These are phyloP conservation scores for Condylostoma magnum DNA, from an alignment of 169 alveolate genomes.

Conservation along the genomic window DNA sequence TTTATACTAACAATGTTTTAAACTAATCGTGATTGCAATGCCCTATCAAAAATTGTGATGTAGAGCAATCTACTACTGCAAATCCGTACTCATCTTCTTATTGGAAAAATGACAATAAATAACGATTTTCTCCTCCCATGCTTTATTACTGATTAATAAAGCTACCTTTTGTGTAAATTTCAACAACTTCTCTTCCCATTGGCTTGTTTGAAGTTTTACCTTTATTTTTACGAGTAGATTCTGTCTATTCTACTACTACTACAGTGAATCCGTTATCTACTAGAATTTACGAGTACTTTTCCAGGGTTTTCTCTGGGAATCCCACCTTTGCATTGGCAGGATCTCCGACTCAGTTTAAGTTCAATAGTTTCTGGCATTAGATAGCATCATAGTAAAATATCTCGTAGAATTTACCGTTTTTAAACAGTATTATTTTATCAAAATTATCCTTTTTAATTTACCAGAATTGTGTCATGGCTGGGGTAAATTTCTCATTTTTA, in stretches of 20 bases:
- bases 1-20: conserved; percentile 66
- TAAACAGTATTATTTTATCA: conserved; percentile 96
- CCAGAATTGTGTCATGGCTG: conserved; percentile 99
- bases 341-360: conserved; percentile 98
- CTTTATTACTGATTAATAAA: conserved; percentile 47
- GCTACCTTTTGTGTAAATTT: conserved; percentile 94
- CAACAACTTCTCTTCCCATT: conserved; percentile 90
- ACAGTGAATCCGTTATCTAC: conserved; percentile 94
- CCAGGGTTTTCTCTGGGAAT: conserved; percentile 98
- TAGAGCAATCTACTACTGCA: conserved; percentile 81
- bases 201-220: conserved; percentile 81
- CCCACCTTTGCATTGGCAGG: conserved; percentile 97
- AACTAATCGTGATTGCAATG: conserved; percentile 72
- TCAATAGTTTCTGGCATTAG: conserved; percentile 90
- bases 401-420: conserved; percentile 96
- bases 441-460: conserved; percentile 91
- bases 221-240: conserved; percentile 92
- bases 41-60: conserved; percentile 76
- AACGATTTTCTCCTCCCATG: conserved; percentile 52
- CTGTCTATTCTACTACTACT: conserved; percentile 98
- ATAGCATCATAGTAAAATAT: conserved; percentile 94
- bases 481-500: conserved; percentile 89
- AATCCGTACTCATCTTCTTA: conserved; percentile 77
- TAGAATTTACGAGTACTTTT: conserved; percentile 89
- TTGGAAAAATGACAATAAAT: conserved; percentile 55